Conservation (phyloP, 306 rosid species). For the Cucurbita pepo region DNA sequence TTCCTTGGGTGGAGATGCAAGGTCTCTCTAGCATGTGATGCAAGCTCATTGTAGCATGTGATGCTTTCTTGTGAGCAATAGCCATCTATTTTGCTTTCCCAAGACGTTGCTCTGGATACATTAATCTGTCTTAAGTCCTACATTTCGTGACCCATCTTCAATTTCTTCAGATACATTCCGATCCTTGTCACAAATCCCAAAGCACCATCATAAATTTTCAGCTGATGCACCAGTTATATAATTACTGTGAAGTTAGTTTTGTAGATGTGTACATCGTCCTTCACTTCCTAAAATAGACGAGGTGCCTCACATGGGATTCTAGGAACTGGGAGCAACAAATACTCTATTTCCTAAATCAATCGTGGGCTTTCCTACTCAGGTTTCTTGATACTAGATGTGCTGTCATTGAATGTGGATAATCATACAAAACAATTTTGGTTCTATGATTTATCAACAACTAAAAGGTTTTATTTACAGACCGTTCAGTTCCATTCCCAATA, state of each 20-base stretch:
- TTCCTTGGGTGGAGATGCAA: slow-evolving; percentile 23
- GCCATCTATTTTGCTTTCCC: slow-evolving; percentile 24
- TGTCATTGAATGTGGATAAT: background rate
- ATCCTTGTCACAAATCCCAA: background rate
- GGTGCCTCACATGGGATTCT: background rate
- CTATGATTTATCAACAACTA: background rate
- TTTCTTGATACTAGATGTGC: background rate
- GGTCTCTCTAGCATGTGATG: slow-evolving; percentile 41
- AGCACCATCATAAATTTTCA: background rate
- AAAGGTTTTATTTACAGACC: background rate
- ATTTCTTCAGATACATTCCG: background rate
- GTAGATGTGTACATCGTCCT: background rate
- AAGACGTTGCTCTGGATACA: slow-evolving; percentile 13
- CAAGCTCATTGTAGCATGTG: slow-evolving; percentile 29
- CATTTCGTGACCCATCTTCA: background rate
- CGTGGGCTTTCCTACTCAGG: background rate
- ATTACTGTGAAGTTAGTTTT: background rate
- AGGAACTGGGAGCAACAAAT: background rate
- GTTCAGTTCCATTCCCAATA: background rate
- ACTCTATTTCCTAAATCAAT: background rate
- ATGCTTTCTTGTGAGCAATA: slow-evolving; percentile 59
- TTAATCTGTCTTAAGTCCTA: slow-evolving; percentile 10
- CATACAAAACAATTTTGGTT: background rate
- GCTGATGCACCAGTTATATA: background rate
- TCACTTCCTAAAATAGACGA: background rate